Percentiles rank a stretch among this genome's conserved stretches.
phyloP scores from a whole-genome alignment of 768 basidiomycete species.

The Tephrocybe sp. region DNA sequence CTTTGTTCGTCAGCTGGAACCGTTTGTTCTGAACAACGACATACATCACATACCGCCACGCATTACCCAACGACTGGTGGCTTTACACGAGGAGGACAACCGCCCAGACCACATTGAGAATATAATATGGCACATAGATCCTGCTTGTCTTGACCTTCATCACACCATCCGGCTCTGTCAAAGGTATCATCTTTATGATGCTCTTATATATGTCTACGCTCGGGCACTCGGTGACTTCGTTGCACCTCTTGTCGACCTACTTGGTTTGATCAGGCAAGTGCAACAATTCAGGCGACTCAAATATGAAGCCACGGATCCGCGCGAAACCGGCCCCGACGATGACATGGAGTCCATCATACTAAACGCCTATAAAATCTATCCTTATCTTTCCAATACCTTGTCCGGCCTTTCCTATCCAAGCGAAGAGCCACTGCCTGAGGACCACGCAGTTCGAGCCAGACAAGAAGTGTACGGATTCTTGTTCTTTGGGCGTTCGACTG shows the following conservation, averaged over 20 bases:
- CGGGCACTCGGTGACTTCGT: conserved; percentile 86
- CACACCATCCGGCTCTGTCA: conserved; percentile 89
- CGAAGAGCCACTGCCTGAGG: conserved; percentile 61
- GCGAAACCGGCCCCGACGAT: conserved; percentile 21
- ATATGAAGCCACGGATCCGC: conserved; percentile 28
- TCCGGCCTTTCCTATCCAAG: conserved; percentile 87
- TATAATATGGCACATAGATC: conserved; percentile 96
- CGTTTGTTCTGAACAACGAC: conserved; percentile 72
- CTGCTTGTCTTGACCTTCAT: conserved; percentile 86
- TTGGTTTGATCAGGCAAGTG: conserved; percentile 71
- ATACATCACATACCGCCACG: conserved; percentile 79
- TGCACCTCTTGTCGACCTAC: conserved; percentile 81
- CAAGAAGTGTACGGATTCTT: conserved; percentile 76
- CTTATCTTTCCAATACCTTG: conserved; percentile 78
- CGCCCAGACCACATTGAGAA: conserved; percentile 79
- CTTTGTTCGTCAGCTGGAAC: conserved; percentile 78
- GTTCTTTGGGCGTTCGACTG: conserved; percentile 75
- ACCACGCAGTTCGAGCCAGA: conserved; percentile 69
- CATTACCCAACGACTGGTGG: conserved; percentile 82
- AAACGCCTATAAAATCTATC: conserved; percentile 89
- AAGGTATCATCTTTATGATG: conserved; percentile 81
- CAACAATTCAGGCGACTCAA: conserved; percentile 48
- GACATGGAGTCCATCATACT: conserved; percentile 59
- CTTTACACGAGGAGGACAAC: conserved; percentile 67
- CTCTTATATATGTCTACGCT: conserved; percentile 91